Conservation (phyloP, 2,329 filamentous ascomycete genomes). For the Paecilomyces sp. region DNA sequence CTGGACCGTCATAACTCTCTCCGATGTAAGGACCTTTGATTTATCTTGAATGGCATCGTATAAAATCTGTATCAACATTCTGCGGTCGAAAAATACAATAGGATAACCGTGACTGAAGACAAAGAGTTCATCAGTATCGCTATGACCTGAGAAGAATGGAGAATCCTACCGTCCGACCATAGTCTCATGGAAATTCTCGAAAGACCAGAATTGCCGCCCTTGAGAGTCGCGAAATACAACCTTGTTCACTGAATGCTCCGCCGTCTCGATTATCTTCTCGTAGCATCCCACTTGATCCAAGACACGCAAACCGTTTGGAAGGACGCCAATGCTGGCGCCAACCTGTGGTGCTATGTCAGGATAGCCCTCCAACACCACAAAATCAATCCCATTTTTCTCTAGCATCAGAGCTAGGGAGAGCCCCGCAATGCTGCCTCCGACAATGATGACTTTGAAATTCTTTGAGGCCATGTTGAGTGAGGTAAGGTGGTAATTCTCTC, state of each 20-base stretch:
- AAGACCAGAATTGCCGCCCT: background rate
- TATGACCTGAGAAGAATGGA: background rate
- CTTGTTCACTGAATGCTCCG: constrained; percentile 6
- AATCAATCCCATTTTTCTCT: constrained; percentile 39
- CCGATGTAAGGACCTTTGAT: constrained; percentile 9
- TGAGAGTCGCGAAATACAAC: constrained; percentile 3
- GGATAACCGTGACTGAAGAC: constrained; percentile 12
- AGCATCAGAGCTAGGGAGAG: constrained; percentile 40
- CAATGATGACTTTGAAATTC: constrained; percentile 34
- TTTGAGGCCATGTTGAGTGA: constrained; percentile 1
- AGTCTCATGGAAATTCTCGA: too few species aligned
- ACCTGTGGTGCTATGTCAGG: constrained; percentile 36
- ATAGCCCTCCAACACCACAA: constrained; percentile 40
- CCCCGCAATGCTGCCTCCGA: constrained; percentile 42
- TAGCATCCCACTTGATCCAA: constrained; percentile 44
- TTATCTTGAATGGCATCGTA: constrained; percentile 18
- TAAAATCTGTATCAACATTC: constrained; percentile 15
- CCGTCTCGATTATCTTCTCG: constrained; percentile 13
- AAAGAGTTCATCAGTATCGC: background rate
- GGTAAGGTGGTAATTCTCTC: too few species aligned
- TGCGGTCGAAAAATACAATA: constrained; percentile 15
- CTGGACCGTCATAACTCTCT: constrained; percentile 7
- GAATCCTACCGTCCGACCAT: too few species aligned
- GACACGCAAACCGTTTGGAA: constrained; percentile 38
- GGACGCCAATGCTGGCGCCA: constrained; percentile 43